Base-by-base conservation (phyloP, 1,284 basidiomycete genomes). In the Pseudozyma sp. region DNA sequence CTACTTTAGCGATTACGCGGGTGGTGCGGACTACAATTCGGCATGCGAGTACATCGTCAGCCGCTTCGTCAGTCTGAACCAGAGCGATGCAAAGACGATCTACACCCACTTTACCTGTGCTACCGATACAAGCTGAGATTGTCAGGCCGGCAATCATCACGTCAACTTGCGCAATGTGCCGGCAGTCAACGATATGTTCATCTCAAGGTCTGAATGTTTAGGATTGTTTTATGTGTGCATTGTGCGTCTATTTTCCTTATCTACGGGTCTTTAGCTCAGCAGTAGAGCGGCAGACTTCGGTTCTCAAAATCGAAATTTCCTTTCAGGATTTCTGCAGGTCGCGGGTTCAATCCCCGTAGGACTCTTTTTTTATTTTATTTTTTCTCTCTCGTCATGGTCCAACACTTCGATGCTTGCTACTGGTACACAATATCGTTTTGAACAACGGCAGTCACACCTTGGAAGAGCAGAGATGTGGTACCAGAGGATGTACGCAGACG, bases 91-190 rank as follows among this genome's bases (percentile, higher is more conserved):
- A 16, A 81, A 83, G 59, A 77, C 79, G 5, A 73, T 86, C 54
- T 85, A 82, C 79, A 92, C 93, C 7, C 92, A 94, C 80, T 94
- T 93, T 86, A 94, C 93, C 7, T 94, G 93, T 86, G 93, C 93
- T 35, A 94, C 92, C 35, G 92, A 94, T 86, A 94, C 92, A 36
- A 91, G 92, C 76, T n/a, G n/a, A n/a, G n/a, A n/a, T n/a, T n/a
- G n/a, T n/a, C n/a, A n/a, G n/a, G n/a, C n/a, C n/a, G n/a, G n/a
- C n/a, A n/a, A n/a, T n/a, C n/a, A n/a, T n/a, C n/a, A n/a, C 25
- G 25, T 31, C 25, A 3, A 31, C 25, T 31, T 3, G 25, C 25
- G 25, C 25, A 31, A 31, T 31, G 25, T 31, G 25, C 25, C 25
- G 25, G 25, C 25, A 31, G 25, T 31, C 25, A 31, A 31, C 25